A percentile compares a stretch with the other conserved stretches of the same genome.
phyloP scores from a whole-genome alignment of 805 yeast genomes.

The Candida pini region DNA sequence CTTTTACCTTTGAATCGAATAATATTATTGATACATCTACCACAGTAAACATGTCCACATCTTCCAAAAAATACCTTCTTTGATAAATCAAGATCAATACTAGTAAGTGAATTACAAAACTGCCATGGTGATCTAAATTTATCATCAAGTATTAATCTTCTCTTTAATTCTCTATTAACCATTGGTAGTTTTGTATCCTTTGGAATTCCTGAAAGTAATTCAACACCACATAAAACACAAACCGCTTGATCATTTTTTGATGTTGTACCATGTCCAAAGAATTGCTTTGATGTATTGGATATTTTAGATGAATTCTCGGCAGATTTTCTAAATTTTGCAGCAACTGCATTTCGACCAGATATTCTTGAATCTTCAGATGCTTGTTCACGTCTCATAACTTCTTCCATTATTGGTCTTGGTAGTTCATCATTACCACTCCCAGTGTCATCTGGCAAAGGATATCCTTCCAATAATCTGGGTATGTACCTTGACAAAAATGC shows the following conservation, averaged over 20 bases:
- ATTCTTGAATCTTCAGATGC: slow-evolving; percentile 22
- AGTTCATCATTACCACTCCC: slow-evolving; percentile 14
- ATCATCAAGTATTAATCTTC: slow-evolving; percentile 20
- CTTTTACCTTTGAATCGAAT: slow-evolving; percentile 29
- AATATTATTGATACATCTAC: slow-evolving; percentile 72
- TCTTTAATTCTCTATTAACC: slow-evolving; percentile 18
- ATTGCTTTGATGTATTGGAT: slow-evolving; percentile 5
- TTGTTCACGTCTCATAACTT: slow-evolving; percentile 24
- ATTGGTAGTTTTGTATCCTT: slow-evolving; percentile 31
- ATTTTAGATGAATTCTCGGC: slow-evolving; percentile 13
- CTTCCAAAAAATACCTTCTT: slow-evolving; percentile 57
- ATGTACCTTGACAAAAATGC: too few relatives aligned
- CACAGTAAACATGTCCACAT: slow-evolving; percentile 88
- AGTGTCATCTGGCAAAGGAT: too few relatives aligned
- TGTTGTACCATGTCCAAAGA: slow-evolving; percentile 25
- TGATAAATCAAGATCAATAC: slow-evolving; percentile 54
- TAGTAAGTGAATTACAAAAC: slow-evolving; percentile 42
- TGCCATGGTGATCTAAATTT: slow-evolving; percentile 59
- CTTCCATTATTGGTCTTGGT: slow-evolving; percentile 25
- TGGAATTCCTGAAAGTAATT: slow-evolving; percentile 71
- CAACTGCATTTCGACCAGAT: slow-evolving; percentile 13
- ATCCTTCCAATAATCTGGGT: too few relatives aligned
- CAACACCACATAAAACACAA: slow-evolving; percentile 68
- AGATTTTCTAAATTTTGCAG: slow-evolving; percentile 15
- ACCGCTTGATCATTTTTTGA: slow-evolving; percentile 32